Base-by-base conservation (phyloP, 768 basidiomycete genomes). In the Podaxis carcinomalis region DNA sequence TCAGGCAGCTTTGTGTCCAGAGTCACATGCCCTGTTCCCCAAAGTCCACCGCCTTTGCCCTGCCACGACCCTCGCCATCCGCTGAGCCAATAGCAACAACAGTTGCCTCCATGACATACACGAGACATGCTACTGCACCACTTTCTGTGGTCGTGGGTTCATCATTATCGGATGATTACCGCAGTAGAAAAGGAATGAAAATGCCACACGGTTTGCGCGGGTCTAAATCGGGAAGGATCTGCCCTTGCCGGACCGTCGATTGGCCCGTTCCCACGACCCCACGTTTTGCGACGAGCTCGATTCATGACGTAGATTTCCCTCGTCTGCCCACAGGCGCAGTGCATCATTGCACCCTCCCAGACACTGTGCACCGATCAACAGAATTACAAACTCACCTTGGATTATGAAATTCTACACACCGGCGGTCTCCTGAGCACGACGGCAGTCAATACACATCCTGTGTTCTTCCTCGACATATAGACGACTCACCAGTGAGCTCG, bases 221-320 rank as follows among this genome's bases (percentile, higher is more conserved):
- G 19, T 32, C 66, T 65, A 68, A 66, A 69, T 69, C 69, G 64
- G 66, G 69, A 57, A 62, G 54, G 66, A 68, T 59, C 61, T 61
- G 44, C 57, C 68, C 59, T 52, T 44, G 40, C 57, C 72, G 72
- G 71, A 39, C 68, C 68, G 68, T 57, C 62, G 39, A 32, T 37
- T 25, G 49, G 42, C n/a, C 19, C 40, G 32, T 68, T 72, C 70
- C 68, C 71, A 70, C 70, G 68, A 66, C 71, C 71, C 72, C 76
- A 78, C 77, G 77, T 78, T 78, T 71, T 59, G 61, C 75, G 67
- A 72, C 74, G 75, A 75, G 68, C 71, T 64, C 66, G 54, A 57
- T 59, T 37, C 62, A 71, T 69, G 70, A 69, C 68, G 72, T 70
- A 69, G 67, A 64, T 62, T 56, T 57, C 59, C 14, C 56, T 37